These are phyloP conservation scores for Hydnum rufescens DNA, from an alignment of 768 basidiomycete genomes.

Conservation along the genomic window DNA sequence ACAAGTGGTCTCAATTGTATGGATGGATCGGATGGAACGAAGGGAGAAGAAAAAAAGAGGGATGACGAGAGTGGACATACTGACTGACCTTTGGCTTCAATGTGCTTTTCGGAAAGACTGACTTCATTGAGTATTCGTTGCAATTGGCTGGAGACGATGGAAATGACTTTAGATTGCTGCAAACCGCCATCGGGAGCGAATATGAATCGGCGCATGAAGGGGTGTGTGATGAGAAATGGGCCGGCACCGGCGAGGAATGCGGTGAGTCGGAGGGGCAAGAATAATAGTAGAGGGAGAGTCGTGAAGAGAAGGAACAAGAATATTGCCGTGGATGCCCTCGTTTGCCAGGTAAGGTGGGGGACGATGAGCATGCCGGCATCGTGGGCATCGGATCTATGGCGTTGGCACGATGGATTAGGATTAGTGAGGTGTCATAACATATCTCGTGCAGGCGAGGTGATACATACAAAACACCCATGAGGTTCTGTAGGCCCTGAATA, in stretches of 20 bases:
- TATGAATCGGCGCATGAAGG: constrained; percentile 11
- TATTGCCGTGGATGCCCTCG: constrained; percentile 34
- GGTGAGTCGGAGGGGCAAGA: constrained; percentile 24
- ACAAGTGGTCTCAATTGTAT: background rate
- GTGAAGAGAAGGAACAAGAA: constrained; percentile 29
- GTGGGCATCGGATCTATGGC: constrained; percentile 41
- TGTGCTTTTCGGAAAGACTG: constrained; percentile 38
- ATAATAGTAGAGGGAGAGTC: constrained; percentile 17
- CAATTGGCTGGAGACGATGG: constrained; percentile 14
- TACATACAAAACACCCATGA: constrained; percentile 66
- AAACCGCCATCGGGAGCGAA: background rate
- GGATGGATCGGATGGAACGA: background rate
- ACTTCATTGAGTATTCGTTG: constrained; percentile 38
- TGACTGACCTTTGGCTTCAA: constrained; percentile 28
- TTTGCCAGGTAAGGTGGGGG: constrained; percentile 29
- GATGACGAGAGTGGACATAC: background rate
- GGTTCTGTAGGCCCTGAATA: constrained; percentile 74
- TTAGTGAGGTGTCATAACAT: too few relatives aligned
- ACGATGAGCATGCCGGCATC: constrained; percentile 33
- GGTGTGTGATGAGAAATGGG: constrained; percentile 29
- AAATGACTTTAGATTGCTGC: constrained; percentile 4
- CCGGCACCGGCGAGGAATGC: constrained; percentile 34
- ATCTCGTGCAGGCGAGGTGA: constrained; percentile 8
- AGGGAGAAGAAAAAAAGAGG: background rate
- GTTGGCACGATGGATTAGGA: constrained; percentile 23